phyloP scores from a whole-genome alignment of 495 filamentous ascomycete genomes.

The Talaromyces wortmannii region DNA sequence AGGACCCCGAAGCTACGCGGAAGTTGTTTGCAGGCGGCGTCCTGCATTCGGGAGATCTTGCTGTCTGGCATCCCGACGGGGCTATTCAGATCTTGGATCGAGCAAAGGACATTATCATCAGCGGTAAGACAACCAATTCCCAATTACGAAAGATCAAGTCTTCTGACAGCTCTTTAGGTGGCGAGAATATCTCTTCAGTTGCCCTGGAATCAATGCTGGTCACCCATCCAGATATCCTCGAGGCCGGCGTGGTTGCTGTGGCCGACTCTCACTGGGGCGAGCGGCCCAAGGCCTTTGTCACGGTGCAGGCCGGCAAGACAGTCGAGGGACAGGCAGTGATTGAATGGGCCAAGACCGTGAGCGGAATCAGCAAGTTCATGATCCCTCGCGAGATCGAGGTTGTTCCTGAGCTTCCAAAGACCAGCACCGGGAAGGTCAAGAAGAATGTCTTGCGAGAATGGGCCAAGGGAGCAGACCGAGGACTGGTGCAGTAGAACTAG shows the following conservation, averaged over 20 bases:
- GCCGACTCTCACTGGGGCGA: slow-evolving; percentile 92
- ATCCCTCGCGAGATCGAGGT: slow-evolving; percentile 90
- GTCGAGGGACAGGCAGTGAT: slow-evolving; percentile 69
- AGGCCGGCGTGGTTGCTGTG: slow-evolving; percentile 87
- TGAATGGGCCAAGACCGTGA: slow-evolving; percentile 72
- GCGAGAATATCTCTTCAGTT: slow-evolving; percentile 94
- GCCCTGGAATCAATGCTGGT: slow-evolving; percentile 90
- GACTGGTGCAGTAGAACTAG: background rate
- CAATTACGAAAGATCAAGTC: background rate
- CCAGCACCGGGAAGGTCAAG: slow-evolving; percentile 90
- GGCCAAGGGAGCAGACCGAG: slow-evolving; percentile 50
- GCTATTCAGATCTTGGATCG: slow-evolving; percentile 88
- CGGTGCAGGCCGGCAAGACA: slow-evolving; percentile 56
- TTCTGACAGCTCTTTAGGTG: slow-evolving; percentile 47
- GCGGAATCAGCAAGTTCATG: slow-evolving; percentile 88
- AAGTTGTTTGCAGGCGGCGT: slow-evolving; percentile 87
- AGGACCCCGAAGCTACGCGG: slow-evolving; percentile 77
- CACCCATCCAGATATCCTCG: slow-evolving; percentile 80
- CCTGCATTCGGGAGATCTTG: slow-evolving; percentile 83
- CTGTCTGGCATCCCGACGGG: slow-evolving; percentile 86
- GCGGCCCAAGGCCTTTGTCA: slow-evolving; percentile 88
- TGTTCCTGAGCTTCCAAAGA: slow-evolving; percentile 85
- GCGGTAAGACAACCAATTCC: slow-evolving; percentile 49
- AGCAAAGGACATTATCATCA: slow-evolving; percentile 97
- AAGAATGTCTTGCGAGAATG: slow-evolving; percentile 90